Evolutionary conservation across 345 rosid genomes (phyloP), one percentile per base, ranked within the genome.

Genomic region (Adansonia digitata): DNA sequence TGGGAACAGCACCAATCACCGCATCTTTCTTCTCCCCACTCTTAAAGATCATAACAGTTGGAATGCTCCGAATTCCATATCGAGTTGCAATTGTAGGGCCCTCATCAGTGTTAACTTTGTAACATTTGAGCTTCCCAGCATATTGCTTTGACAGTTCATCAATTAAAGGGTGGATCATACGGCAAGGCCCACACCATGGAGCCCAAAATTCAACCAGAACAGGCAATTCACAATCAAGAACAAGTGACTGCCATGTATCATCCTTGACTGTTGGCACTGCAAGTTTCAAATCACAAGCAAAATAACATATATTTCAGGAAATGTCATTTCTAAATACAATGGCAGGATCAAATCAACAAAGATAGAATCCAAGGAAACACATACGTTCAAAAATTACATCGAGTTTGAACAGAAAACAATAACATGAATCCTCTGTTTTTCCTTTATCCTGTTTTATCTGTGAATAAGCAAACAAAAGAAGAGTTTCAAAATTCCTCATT

Each of bases 131-230:
- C 84, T 88, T 91, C 71, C 93, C 93, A 0, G 85, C 79, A 46
- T 86, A 89, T 8, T 91, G 86, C 31, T 72, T 80, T 5, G 97
- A 77, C 5, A 91, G 80, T 57, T 91, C 92, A 61, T 81, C 87
- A 22, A 91, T 80, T 10, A 85, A 48, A 2, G 93, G 97, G 78
- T 81, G 87, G 45, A 91, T 88, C 87, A 91, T 82, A 22, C 59
- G 6, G 83, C 97, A 91, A 2, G 97, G 97, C 8, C 97, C 97
- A 43, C 97, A 91, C 93, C 97, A 91, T 0, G 97, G 94, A 20
- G 94, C 97, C 93, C 92, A 89, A 69, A 91, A 86, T 22, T 89
- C 94, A 40, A 91, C 91, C 53, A 91, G 27, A 7, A 91, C 94
- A 0, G 97, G 90, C 2, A 71, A 45, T 42, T 85, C 85, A 18